Base-by-base conservation (phyloP, 345 rosid species). In the Syzygium grande region DNA sequence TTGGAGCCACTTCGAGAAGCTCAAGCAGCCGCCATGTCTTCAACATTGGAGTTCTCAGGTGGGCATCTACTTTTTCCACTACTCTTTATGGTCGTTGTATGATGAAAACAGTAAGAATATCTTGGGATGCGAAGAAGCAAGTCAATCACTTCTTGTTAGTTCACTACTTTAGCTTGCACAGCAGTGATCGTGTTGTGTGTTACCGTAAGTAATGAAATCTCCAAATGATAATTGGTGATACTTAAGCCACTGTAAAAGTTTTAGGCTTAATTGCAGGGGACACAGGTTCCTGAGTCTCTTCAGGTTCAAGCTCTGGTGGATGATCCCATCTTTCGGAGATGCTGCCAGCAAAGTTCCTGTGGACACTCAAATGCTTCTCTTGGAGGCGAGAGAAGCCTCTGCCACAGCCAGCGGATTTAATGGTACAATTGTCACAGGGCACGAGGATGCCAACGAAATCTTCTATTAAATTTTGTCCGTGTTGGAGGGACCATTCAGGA, bases 301-400 rank as follows among this genome's bases (percentile, higher is more conserved):
- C 85, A 92, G 95, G 77, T 52, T 84, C 86, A 94, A 93, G 86
- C 87, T 95, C 87, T 93, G 96, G 98, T 95, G 96, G 95, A 94
- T 94, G 98, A 93, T 92, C 46, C 98, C 95, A 8, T 88, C 93
- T 5, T 90, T 92, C 23, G 96, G 96, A 59, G 88, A 86, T 89
- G 91, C 91, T 5, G 94, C 92, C 0, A 84, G 90, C 25, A 94
- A 94, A 85, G 88, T 94, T 51, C 95, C 95, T 3, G 80, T 90
- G 85, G 98, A 95, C 87, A 94, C 94, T 77, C 96, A 94, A 61
- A 84, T 95, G 92, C 91, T 95, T 79, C 90, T 95, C 30, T 51
- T 94, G 84, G 95, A 92, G 91, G 93, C 86, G 86, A 51, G 89
- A 94, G 88, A 92, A 92, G 34, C 90, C 94, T 84, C 89, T 89